These are phyloP conservation scores for Myxozyma melibiosi DNA, from an alignment of 805 yeast genomes.

Conservation along the genomic window DNA sequence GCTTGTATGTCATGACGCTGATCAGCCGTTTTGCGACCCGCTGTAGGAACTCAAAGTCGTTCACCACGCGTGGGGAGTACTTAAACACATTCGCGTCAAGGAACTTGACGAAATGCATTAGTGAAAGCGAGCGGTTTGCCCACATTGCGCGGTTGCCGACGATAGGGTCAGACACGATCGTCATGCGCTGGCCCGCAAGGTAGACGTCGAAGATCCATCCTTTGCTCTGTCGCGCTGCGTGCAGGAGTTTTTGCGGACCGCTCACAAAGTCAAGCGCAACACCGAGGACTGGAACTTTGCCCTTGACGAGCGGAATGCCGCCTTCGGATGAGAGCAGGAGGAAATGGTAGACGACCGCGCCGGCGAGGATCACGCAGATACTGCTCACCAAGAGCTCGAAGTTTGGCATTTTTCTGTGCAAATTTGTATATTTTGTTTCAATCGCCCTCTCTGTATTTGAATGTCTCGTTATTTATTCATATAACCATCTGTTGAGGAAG, in stretches of 20 bases:
- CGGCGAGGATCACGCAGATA: constrained; percentile 1
- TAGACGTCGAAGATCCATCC: constrained; percentile 14
- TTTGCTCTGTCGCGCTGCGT: neutral
- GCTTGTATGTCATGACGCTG: neutral
- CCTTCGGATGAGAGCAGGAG: neutral
- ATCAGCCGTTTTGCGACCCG: neutral
- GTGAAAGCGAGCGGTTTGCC: neutral
- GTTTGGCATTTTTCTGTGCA: too few species aligned
- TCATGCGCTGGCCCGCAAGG: constrained; percentile 17
- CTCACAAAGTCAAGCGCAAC: constrained; percentile 9
- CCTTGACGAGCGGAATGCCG: constrained; percentile 17
- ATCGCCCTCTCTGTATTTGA: too few species aligned
- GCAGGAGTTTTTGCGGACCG: constrained; percentile 2
- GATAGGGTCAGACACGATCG: constrained; percentile 21
- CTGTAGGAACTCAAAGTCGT: constrained; percentile 1
- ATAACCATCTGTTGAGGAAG: too few species aligned
- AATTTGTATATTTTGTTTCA: too few species aligned
- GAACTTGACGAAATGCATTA: neutral
- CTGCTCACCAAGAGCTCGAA: neutral
- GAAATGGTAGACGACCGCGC: constrained; percentile 1
- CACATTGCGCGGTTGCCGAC: constrained; percentile 10
- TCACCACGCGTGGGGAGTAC: neutral
- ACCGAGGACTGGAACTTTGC: constrained; percentile 18
- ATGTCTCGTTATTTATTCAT: too few species aligned
- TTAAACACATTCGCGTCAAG: neutral